Evolutionary conservation across 495 filamentous ascomycete genomes (phyloP), one percentile per base, ranked within the genome.

Genomic region (Hyphodiscus hymeniophilus): DNA sequence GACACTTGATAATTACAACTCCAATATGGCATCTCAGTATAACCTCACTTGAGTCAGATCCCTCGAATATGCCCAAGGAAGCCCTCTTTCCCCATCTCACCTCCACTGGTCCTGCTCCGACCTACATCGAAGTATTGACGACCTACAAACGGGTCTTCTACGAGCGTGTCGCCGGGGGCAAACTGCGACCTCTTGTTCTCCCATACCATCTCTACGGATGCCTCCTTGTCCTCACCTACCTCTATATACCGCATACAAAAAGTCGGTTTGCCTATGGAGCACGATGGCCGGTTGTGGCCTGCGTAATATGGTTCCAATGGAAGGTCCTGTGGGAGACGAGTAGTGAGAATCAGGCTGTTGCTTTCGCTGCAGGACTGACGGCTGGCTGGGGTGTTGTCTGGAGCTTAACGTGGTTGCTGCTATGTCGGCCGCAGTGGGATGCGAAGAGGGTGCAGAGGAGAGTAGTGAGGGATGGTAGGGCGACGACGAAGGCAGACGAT

Each of bases 291-390:
- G 65, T 85, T 0, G 68, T 69, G 1, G 45, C 51, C 1, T 60
- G 68, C 20, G 56, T 70, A 7, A 44, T 47, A 21, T 58, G 67
- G 38, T 44, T 59, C n/a, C 16, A 66, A 7, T 56, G 79, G n/a
- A 58, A 54, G 12, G 70, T 69, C 30, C 21, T 81, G 21, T 63
- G 60, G 21, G 57, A 76, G 38, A 69, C 74, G 12, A 70, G 67
- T 10, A 76, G 77, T 40, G 49, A 73, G 1, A 71, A 75, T 39
- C 76, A 80, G 39, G 83, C 72, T 2, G 63, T 75, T 36, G 77
- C 79, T 0, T 89, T 87, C 55, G 77, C 75, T n/a, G 65, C 77
- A 16, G 89, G 89, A 0, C 50, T 91, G 42, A 58, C 84, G 18
- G 68, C 69, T 0, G 69, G 71, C 11, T 94, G 84, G 82, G 71